phyloP scores from a whole-genome alignment of 208 protist species.

The Trypanosoma theileri region DNA sequence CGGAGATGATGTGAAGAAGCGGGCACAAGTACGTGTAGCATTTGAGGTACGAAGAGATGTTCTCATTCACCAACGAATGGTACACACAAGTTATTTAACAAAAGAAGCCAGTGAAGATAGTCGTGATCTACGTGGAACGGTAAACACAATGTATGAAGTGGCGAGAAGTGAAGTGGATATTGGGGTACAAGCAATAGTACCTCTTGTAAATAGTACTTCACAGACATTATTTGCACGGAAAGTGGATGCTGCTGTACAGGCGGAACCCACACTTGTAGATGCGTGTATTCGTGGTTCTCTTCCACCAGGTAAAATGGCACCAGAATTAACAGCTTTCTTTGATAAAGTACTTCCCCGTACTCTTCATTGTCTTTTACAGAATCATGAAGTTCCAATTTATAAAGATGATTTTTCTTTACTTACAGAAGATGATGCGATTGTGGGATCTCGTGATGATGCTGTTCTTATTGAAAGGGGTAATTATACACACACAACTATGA shows the following conservation, averaged over 20 bases:
- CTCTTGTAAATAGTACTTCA: conserved; percentile 25
- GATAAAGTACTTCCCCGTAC: conserved; percentile 77
- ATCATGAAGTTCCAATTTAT: conserved; percentile 86
- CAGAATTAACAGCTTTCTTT: conserved; percentile 69
- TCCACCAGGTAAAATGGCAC: conserved; percentile 53
- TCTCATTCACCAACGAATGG: conserved; percentile 55
- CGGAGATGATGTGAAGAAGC: conserved; percentile 41
- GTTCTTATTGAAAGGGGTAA: conserved; percentile 86
- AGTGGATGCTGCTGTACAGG: conserved; percentile 81
- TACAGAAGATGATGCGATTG: conserved; percentile 86
- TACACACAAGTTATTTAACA: conserved; percentile 56
- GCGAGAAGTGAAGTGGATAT: conserved; percentile 71
- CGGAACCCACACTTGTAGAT: conserved; percentile 77
- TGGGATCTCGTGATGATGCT: conserved; percentile 78
- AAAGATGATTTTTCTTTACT: conserved; percentile 82
- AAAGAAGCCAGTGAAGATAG: conserved; percentile 90
- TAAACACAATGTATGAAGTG: conserved; percentile 67
- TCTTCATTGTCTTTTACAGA: conserved; percentile 82
- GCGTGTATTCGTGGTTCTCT: conserved; percentile 67
- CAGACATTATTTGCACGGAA: conserved; percentile 82
- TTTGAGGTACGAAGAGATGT: conserved; percentile 70
- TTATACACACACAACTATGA: conserved; percentile 78
- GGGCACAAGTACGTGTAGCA: conserved; percentile 61
- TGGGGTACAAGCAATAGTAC: conserved; percentile 75
- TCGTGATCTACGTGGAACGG: conserved; percentile 67